Percentiles rank a stretch among this genome's conserved stretches.
Conservation (phyloP, 2,329 filamentous ascomycete species). For the Endoconidiophora polonica region DNA sequence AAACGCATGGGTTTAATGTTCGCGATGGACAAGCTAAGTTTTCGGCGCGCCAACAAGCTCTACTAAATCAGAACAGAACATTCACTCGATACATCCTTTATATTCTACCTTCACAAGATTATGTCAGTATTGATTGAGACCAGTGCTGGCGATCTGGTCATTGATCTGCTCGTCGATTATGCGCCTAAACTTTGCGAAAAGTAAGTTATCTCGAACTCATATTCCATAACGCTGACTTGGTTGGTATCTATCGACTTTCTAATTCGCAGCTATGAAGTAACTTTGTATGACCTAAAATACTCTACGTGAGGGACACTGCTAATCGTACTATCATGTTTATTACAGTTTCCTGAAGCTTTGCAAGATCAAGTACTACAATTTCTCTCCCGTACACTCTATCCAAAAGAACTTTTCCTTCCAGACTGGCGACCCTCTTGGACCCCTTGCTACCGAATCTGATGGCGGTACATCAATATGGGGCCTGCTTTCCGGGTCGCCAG, state of each 20-base stretch:
- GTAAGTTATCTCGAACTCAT: slow-evolving; percentile 34
- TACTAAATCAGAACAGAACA: no score
- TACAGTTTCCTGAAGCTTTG: slow-evolving; percentile 92
- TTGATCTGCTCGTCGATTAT: slow-evolving; percentile 78
- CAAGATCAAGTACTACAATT: slow-evolving; percentile 99
- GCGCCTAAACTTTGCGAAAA: slow-evolving; percentile 90
- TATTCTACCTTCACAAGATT: neutral
- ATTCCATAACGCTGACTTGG: neutral
- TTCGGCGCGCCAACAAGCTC: no score
- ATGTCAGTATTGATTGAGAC: slow-evolving; percentile 96
- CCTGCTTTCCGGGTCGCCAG: slow-evolving; percentile 44
- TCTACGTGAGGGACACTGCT: slow-evolving; percentile 21
- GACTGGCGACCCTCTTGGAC: slow-evolving; percentile 84
- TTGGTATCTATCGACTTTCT: slow-evolving; percentile 14
- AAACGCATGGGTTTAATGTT: no score
- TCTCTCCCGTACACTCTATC: slow-evolving; percentile 76
- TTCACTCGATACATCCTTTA: no score
- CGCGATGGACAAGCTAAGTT: no score
- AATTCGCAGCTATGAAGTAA: no score
- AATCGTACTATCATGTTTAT: slow-evolving; percentile 23
- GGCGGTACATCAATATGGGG: slow-evolving; percentile 92
- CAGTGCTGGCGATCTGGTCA: slow-evolving; percentile 81
- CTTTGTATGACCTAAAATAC: no score
- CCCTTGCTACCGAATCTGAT: slow-evolving; percentile 68
- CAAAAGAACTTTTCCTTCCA: slow-evolving; percentile 95